Conservation (phyloP, 768 basidiomycete species). For the Coprinopsis cinerea region DNA sequence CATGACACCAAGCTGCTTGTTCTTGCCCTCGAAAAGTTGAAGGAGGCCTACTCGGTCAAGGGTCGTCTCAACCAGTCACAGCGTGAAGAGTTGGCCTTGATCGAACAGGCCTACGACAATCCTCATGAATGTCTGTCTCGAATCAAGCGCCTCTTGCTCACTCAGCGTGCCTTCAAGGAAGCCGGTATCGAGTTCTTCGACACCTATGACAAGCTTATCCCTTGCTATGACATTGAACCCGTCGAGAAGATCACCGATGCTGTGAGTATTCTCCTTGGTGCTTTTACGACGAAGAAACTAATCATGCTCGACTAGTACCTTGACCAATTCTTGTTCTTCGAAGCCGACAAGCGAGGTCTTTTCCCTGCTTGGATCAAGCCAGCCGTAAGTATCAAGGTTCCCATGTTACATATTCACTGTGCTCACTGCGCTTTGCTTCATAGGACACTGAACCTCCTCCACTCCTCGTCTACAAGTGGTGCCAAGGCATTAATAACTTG, state of each 20-base stretch:
- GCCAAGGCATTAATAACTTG: slow-evolving; percentile 98
- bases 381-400: slow-evolving; percentile 37
- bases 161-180: slow-evolving; percentile 98
- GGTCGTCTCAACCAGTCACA: slow-evolving; percentile 97
- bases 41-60: slow-evolving; percentile 98
- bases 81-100: slow-evolving; percentile 94
- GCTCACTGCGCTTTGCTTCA: slow-evolving; percentile 10
- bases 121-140: slow-evolving; percentile 98
- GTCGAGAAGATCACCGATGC: slow-evolving; percentile 99
- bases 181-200: slow-evolving; percentile 96
- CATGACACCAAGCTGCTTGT: slow-evolving; percentile 98
- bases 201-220: slow-evolving; percentile 96
- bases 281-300: too few species aligned
- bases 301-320: slow-evolving; percentile 54
- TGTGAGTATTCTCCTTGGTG: slow-evolving; percentile 38
- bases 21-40: slow-evolving; percentile 93
- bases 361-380: slow-evolving; percentile 99
- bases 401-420: not conserved
- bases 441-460: slow-evolving; percentile 94
- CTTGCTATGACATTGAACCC: slow-evolving; percentile 98
- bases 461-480: slow-evolving; percentile 98
- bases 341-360: slow-evolving; percentile 95
- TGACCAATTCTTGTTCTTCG: slow-evolving; percentile 98
- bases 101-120: slow-evolving; percentile 99
- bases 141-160: slow-evolving; percentile 94